A percentile compares a stretch with the other conserved stretches of the same genome.
Evolutionary conservation across 2,329 filamentous ascomycete genomes (phyloP).

Genomic region (Byssoonygena ceratinophila): DNA sequence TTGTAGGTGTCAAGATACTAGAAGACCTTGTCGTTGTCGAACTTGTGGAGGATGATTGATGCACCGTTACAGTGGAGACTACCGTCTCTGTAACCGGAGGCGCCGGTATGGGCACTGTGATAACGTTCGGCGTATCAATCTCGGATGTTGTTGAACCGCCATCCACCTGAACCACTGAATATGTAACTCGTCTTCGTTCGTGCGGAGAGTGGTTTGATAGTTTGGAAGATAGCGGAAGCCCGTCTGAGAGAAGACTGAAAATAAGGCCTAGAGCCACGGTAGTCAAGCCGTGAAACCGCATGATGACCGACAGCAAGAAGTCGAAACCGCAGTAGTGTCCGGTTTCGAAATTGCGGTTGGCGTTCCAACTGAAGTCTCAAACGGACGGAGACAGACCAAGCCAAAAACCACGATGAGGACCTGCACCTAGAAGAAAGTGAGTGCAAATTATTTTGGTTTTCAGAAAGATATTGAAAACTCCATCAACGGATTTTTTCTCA

Average conservation of each 20-base stretch:
- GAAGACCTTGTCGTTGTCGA: constrained; percentile 6
- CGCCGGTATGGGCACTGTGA: constrained; percentile 14
- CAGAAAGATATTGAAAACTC: not conserved
- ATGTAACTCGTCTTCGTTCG: constrained; percentile 13
- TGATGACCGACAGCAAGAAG: not conserved
- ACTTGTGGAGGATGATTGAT: constrained; percentile 5
- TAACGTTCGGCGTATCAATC: constrained; percentile 7
- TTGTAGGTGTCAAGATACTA: not conserved
- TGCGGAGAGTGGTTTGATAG: not conserved
- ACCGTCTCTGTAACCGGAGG: constrained; percentile 15
- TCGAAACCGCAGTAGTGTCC: not conserved
- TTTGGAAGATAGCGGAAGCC: constrained; percentile 2
- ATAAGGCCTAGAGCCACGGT: not conserved
- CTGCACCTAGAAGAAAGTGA: not conserved
- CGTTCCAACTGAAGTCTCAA: not conserved
- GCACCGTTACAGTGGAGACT: constrained; percentile 11
- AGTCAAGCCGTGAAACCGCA: not conserved
- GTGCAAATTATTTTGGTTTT: not conserved
- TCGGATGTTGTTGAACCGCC: constrained; percentile 13
- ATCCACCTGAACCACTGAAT: constrained; percentile 20
- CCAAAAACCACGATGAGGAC: not conserved
- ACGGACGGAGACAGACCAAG: not conserved
- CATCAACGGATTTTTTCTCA: no score
- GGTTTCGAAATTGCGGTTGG: not conserved
- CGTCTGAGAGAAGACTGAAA: not conserved